phyloP scores from a whole-genome alignment of 331 rosid genomes.

The Erythrophleum ivorense region DNA sequence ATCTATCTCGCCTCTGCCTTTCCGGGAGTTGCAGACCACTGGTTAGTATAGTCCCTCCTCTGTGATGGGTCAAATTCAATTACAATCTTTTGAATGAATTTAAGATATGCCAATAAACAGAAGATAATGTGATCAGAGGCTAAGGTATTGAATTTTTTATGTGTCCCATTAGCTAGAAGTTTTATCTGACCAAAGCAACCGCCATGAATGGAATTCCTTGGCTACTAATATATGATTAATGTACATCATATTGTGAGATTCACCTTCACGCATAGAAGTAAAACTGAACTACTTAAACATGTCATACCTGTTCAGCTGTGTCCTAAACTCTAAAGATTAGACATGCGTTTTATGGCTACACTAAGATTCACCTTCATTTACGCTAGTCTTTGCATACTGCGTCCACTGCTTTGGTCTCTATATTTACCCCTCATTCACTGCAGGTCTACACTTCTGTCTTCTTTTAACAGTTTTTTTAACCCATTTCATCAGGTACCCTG shows the following conservation, averaged over 20 bases:
- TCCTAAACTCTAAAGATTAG: neutral
- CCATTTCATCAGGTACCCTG: constrained; percentile 75
- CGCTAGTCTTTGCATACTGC: constrained; percentile 1
- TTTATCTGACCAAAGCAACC: neutral
- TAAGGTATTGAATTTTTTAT: constrained; percentile 9
- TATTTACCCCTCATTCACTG: constrained; percentile 5
- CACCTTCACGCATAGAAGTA: constrained; percentile 20
- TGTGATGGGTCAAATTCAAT: neutral
- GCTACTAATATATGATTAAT: neutral
- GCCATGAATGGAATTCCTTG: constrained; percentile 1
- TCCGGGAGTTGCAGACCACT: constrained; percentile 85
- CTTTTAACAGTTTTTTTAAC: neutral
- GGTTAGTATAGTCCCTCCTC: constrained; percentile 57
- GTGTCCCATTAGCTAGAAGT: neutral
- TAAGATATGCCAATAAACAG: neutral
- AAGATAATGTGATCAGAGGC: neutral
- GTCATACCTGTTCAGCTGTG: neutral
- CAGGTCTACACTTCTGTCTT: constrained; percentile 23
- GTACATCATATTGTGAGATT: constrained; percentile 15
- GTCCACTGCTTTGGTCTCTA: constrained; percentile 20
- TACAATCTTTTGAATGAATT: neutral
- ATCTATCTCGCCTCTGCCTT: constrained; percentile 75
- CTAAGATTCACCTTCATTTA: constrained; percentile 9
- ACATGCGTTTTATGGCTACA: neutral
- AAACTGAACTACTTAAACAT: neutral